phyloP scores from a whole-genome alignment of 2,329 filamentous ascomycete species.

The Simplicillium aogashimaense region DNA sequence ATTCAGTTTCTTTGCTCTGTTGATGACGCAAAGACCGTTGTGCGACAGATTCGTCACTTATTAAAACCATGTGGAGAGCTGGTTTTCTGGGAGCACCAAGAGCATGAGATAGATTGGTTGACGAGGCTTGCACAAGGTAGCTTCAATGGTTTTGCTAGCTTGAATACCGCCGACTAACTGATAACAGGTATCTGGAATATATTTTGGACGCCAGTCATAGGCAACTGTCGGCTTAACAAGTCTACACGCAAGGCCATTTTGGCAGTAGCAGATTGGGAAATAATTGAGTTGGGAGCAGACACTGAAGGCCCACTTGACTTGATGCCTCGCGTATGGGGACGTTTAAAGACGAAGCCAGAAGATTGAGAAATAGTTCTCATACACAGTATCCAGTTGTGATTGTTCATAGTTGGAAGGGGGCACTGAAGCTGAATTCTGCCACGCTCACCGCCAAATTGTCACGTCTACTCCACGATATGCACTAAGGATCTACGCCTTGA shows the following conservation, averaged over 20 bases:
- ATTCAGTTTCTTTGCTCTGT: conserved; percentile 32
- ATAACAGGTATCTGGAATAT: conserved; percentile 2
- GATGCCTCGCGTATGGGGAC: conserved; percentile 3
- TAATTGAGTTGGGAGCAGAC: not conserved
- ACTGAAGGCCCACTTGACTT: conserved; percentile 1
- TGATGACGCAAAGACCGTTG: conserved; percentile 13
- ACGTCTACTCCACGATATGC: too few relatives aligned
- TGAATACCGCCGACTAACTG: not conserved
- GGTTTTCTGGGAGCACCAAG: conserved; percentile 34
- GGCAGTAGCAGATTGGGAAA: conserved; percentile 3
- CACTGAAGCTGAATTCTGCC: conserved; percentile 18
- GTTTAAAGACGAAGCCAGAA: not conserved
- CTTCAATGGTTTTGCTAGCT: conserved; percentile 1
- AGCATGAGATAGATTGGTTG: conserved; percentile 12
- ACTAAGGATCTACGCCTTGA: too few relatives aligned
- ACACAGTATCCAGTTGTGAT: too few relatives aligned
- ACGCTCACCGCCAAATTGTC: conserved; percentile 19
- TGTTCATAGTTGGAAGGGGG: too few relatives aligned
- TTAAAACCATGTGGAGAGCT: conserved; percentile 33
- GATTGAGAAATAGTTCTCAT: too few relatives aligned
- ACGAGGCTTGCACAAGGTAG: conserved; percentile 19
- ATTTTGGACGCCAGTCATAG: conserved; percentile 1
- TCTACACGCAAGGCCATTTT: conserved; percentile 1
- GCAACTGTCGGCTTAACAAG: conserved; percentile 2
- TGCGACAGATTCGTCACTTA: conserved; percentile 22